Conservation (phyloP, 805 yeast species). For the Ascoidea asiatica region DNA sequence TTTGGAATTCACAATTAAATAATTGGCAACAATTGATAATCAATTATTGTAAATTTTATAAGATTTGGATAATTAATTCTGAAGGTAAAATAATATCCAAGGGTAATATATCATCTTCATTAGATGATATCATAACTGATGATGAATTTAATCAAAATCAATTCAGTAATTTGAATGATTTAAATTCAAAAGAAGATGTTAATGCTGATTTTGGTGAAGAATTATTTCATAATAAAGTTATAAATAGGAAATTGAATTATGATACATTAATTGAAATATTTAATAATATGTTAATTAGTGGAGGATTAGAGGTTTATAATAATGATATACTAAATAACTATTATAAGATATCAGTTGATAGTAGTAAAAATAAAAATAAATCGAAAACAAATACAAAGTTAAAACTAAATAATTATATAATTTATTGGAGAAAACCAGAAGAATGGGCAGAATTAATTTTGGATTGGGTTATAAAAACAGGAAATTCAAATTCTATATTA, state of each 20-base stretch:
- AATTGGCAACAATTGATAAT: conserved; percentile 64
- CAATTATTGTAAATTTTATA: conserved; percentile 41
- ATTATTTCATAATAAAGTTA: conserved; percentile 8
- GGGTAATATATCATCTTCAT: conserved; percentile 9
- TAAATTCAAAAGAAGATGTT: conserved; percentile 14
- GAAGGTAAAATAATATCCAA: conserved; percentile 19
- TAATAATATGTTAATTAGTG: conserved; percentile 39
- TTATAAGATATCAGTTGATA: conserved; percentile 36
- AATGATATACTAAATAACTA: conserved; percentile 21
- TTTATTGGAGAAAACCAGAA: conserved; percentile 59
- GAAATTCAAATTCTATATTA: conserved; percentile 63
- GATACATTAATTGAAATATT: conserved; percentile 27
- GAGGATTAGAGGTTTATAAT: conserved; percentile 32
- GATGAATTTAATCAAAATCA: conserved; percentile 1
- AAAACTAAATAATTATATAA: conserved; percentile 17
- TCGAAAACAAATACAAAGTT: conserved; percentile 47
- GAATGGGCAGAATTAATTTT: conserved; percentile 52
- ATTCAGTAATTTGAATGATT: conserved; percentile 3
- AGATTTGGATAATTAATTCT: conserved; percentile 38
- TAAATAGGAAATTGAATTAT: conserved; percentile 19
- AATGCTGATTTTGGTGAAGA: conserved; percentile 2
- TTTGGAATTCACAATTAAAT: conserved; percentile 63
- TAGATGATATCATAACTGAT: conserved; percentile 12
- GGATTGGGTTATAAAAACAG: conserved; percentile 66
- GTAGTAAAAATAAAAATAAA: conserved; percentile 36